These are phyloP conservation scores for Debaryomycetaceae sp. DNA, from an alignment of 1,139 yeast species.

Conservation along the genomic window DNA sequence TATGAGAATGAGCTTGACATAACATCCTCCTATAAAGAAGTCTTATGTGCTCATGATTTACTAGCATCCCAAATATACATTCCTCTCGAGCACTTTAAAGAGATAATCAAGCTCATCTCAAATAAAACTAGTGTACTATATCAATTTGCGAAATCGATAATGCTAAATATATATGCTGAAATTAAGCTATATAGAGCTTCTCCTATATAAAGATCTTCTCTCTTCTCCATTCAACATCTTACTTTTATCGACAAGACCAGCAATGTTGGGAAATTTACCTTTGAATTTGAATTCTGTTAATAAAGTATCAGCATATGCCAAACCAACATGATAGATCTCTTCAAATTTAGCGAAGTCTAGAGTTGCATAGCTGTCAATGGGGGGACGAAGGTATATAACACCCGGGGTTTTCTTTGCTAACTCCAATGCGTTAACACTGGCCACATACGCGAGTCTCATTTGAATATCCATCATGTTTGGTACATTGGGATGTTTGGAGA, in stretches of 20 bases:
- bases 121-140: too few relatives aligned
- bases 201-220: constrained; percentile 38
- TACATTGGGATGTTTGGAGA: constrained; percentile 79
- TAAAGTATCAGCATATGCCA: constrained; percentile 62
- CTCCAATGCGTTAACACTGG: constrained; percentile 91
- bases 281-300: constrained; percentile 51
- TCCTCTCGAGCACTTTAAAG: too few relatives aligned
- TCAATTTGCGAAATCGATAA: too few relatives aligned
- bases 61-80: too few relatives aligned
- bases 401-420: constrained; percentile 82
- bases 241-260: constrained; percentile 44
- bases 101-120: too few relatives aligned
- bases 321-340: constrained; percentile 81
- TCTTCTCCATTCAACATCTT: constrained; percentile 13
- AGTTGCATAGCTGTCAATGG: constrained; percentile 88
- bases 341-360: constrained; percentile 90
- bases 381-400: constrained; percentile 88
- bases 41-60: too few relatives aligned
- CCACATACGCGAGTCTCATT: constrained; percentile 87
- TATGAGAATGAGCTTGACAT: too few relatives aligned
- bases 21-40: too few relatives aligned
- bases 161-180: constrained; percentile 1
- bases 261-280: constrained; percentile 59
- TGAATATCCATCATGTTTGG: constrained; percentile 97
- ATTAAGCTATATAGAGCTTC: constrained; percentile 55